These are phyloP conservation scores for Truncatella angustata DNA, from an alignment of 2,329 filamentous ascomycete genomes.

Conservation along the genomic window DNA sequence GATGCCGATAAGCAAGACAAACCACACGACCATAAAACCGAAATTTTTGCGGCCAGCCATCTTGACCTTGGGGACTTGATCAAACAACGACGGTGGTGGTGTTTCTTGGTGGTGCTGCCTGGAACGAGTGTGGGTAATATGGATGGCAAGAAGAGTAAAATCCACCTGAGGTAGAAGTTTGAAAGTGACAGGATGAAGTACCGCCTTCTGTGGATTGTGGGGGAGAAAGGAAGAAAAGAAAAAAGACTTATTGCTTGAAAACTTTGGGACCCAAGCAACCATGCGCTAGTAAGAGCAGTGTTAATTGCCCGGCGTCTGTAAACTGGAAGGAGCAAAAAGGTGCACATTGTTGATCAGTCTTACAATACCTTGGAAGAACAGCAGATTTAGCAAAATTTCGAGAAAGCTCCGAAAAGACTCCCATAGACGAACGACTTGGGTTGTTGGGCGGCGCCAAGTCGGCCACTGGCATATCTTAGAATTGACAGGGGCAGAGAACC, in stretches of 20 bases:
- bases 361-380: conserved; percentile 5
- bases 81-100: background rate
- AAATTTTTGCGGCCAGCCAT: conserved; percentile 18
- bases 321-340: conserved; percentile 1
- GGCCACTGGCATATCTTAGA: conserved; percentile 18
- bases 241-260: background rate
- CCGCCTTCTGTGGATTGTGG: background rate
- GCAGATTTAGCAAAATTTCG: background rate
- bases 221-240: background rate
- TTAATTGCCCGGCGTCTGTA: background rate
- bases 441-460: conserved; percentile 18
- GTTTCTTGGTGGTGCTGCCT: background rate
- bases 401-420: background rate
- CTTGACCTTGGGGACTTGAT: background rate
- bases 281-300: background rate
- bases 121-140: background rate
- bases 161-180: background rate
- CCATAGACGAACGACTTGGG: background rate
- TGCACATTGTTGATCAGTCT: too few species aligned
- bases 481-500: conserved; percentile 12
- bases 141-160: background rate
- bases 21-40: conserved; percentile 18
- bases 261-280: background rate
- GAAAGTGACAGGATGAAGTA: background rate
- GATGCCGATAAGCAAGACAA: conserved; percentile 15